Evolutionary conservation across 345 rosid genomes (phyloP).

Genomic region (Pugionium dolabratum): DNA sequence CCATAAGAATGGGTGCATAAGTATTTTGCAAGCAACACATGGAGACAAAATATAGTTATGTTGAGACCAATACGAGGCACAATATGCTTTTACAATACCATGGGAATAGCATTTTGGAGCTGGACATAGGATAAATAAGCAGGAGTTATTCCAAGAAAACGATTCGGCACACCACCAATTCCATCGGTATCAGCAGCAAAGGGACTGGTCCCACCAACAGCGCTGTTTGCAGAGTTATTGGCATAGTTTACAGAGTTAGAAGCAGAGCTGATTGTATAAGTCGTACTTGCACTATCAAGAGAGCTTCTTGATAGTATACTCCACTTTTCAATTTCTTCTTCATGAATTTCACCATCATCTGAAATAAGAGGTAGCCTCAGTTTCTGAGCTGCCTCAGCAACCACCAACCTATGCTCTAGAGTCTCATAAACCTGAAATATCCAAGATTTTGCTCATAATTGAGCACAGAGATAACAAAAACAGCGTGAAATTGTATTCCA

Average conservation of each 20-base stretch:
- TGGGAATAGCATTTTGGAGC: slow-evolving; percentile 60
- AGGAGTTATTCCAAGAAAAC: slow-evolving; percentile 90
- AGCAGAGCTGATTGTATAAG: slow-evolving; percentile 71
- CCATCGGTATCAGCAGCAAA: slow-evolving; percentile 64
- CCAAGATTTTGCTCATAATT: neutral
- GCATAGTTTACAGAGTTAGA: slow-evolving; percentile 64
- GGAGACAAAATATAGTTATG: neutral
- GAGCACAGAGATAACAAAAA: neutral
- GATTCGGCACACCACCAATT: slow-evolving; percentile 92
- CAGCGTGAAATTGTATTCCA: neutral
- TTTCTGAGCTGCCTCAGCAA: slow-evolving; percentile 96
- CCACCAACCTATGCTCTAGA: slow-evolving; percentile 84
- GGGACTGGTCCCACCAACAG: slow-evolving; percentile 43
- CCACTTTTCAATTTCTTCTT: slow-evolving; percentile 94
- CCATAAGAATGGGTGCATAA: slow-evolving; percentile 9
- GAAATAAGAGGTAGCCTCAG: slow-evolving; percentile 92
- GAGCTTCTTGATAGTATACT: slow-evolving; percentile 81
- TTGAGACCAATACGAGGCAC: neutral
- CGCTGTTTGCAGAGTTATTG: slow-evolving; percentile 56
- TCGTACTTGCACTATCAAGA: slow-evolving; percentile 77
- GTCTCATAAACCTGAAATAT: slow-evolving; percentile 73
- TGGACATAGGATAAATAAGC: slow-evolving; percentile 85
- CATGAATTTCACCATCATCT: slow-evolving; percentile 85
- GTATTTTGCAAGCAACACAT: slow-evolving; percentile 7
- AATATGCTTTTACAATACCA: slow-evolving; percentile 52